Conservation (phyloP, 2,329 filamentous ascomycete genomes). For the Talaromyces rugulosus region DNA sequence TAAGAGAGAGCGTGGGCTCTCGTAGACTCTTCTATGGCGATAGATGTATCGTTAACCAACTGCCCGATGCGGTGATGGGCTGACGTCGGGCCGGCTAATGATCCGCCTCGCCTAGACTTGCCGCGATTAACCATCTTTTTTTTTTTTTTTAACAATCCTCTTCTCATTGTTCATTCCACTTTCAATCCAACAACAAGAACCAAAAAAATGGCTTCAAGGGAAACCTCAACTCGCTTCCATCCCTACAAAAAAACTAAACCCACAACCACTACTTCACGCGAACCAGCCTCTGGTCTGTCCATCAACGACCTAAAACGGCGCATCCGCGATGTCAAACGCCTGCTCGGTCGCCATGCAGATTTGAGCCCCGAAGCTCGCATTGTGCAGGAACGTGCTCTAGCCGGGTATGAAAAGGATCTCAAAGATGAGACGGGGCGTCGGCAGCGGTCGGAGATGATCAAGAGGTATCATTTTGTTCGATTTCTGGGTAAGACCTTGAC, state of each 20-base stretch:
- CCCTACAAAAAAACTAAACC: slow-evolving; percentile 14
- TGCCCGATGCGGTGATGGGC: slow-evolving; percentile 20
- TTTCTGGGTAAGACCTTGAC: slow-evolving; percentile 48
- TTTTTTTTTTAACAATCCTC: not conserved
- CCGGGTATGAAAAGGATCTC: slow-evolving; percentile 54
- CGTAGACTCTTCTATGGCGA: not conserved
- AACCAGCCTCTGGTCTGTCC: slow-evolving; percentile 19
- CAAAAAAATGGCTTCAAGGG: slow-evolving; percentile 5
- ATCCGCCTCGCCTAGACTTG: slow-evolving; percentile 18
- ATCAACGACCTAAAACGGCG: slow-evolving; percentile 52
- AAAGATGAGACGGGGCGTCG: slow-evolving; percentile 46
- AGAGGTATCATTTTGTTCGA: slow-evolving; percentile 62
- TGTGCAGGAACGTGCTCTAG: slow-evolving; percentile 57
- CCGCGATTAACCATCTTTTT: not conserved
- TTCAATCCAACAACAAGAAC: not conserved
- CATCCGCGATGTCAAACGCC: slow-evolving; percentile 53
- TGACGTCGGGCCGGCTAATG: slow-evolving; percentile 27
- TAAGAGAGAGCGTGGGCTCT: not conserved
- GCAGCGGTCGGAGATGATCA: slow-evolving; percentile 53
- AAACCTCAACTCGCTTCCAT: slow-evolving; percentile 9
- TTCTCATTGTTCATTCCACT: not conserved
- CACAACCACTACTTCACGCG: slow-evolving; percentile 8
- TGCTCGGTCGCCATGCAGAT: slow-evolving; percentile 42
- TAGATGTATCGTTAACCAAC: not conserved
- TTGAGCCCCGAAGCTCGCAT: slow-evolving; percentile 54